Base-by-base conservation (phyloP, 2,329 filamentous ascomycete species). In the Ophiocordyceps camponoti-saundersi region DNA sequence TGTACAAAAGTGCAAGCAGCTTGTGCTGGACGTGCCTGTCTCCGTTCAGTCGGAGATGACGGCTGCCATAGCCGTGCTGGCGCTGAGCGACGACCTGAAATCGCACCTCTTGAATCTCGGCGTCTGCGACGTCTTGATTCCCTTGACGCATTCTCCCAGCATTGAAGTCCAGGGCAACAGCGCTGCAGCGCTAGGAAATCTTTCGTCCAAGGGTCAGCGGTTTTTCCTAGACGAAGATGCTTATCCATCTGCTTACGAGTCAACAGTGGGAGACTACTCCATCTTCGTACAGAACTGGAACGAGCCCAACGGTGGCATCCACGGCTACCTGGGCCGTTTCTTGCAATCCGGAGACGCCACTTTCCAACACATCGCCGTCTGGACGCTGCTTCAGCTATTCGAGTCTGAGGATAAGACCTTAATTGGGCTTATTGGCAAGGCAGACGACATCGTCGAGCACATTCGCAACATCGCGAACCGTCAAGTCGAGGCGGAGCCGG, bases 21-120 rank as follows among this genome's bases (percentile, higher is more conserved):
- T 98, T 46, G 89, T 98, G 22, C 71, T 98, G 18, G 82, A 93
- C 48, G 92, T 96, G 3, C 88, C 92, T 0, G 75, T 96, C 44
- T 90, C 85, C 39, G 92, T 98, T 2, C 92, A 98, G 62, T 95
- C 89, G 2, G 92, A 98, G 64, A 98, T 98, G 92, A 98, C 92
- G 5, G 92, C 92, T n/a, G 92, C 92, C 1, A 95, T 98, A 64
- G 92, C 92, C 36, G 92, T 98, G 15, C 73, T 98, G 52, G 92
- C 92, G 18, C 69, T 98, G 46, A 95, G 90, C 56, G 92, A 98
- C 57, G 92, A 98, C 52, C 75, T 98, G 49, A 98, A 98, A 67
- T 79, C 85, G 5, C 85, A 94, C 59, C 74, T 98, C 13, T 69
- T 98, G 47, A 89, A 86, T 50, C 74, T 96, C 2, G 92, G 90